phyloP scores from a whole-genome alignment of 495 filamentous ascomycete genomes.

The Aspergillus incahuasiensis region DNA sequence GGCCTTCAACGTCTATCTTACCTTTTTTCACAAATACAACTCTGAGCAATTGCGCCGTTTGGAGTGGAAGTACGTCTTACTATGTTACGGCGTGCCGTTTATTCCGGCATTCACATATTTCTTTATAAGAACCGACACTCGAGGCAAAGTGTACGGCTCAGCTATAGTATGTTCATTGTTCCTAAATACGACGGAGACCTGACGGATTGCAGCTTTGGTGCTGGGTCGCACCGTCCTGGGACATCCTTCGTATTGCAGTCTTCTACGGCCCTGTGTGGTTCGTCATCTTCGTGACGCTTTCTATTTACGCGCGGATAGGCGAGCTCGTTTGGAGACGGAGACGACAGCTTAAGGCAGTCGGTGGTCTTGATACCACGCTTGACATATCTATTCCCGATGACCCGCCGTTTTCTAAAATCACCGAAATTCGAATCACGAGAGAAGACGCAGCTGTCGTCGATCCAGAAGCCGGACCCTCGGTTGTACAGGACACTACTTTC shows the following conservation, averaged over 20 bases:
- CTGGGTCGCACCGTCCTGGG: slow-evolving; percentile 67
- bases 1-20: slow-evolving; percentile 84
- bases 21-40: slow-evolving; percentile 74
- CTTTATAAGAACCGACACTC: slow-evolving; percentile 49
- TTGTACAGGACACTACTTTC: background rate
- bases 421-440: slow-evolving; percentile 49
- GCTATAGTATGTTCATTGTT: slow-evolving; percentile 48
- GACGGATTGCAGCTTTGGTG: slow-evolving; percentile 62
- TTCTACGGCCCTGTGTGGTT: slow-evolving; percentile 90
- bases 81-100: slow-evolving; percentile 74
- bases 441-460: slow-evolving; percentile 23
- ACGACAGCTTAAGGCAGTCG: slow-evolving; percentile 40
- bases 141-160: slow-evolving; percentile 65
- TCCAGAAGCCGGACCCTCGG: background rate
- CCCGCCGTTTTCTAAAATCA: slow-evolving; percentile 55
- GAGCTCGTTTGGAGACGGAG: slow-evolving; percentile 60
- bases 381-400: slow-evolving; percentile 19
- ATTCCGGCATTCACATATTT: slow-evolving; percentile 65
- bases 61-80: slow-evolving; percentile 66
- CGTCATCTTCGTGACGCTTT: slow-evolving; percentile 61
- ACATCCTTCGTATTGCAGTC: slow-evolving; percentile 66
- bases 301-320: slow-evolving; percentile 71
- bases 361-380: slow-evolving; percentile 34
- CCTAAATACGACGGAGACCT: background rate
- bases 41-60: slow-evolving; percentile 60